Percentiles rank a stretch among this genome's conserved stretches.
These are phyloP conservation scores for Globisporangium polare DNA, from an alignment of 352 stramenopile species.

Conservation along the genomic window DNA sequence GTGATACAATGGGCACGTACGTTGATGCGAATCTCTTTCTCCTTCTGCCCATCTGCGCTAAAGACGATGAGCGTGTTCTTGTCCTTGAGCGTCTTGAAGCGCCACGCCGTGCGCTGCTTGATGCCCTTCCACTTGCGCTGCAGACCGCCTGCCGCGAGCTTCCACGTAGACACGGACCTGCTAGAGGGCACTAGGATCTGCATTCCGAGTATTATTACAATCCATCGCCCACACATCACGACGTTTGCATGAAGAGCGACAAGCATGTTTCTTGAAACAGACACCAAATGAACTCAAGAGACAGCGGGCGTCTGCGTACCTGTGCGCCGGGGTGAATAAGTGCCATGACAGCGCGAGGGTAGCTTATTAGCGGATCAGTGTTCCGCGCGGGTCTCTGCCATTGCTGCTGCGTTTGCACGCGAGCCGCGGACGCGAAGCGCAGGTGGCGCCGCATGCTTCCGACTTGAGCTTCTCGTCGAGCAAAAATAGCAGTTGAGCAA, in stretches of 20 bases:
- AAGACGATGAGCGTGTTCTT: conserved; percentile 70
- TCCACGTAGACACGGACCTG: conserved; percentile 58
- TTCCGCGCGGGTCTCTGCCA: neutral
- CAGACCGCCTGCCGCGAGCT: conserved; percentile 64
- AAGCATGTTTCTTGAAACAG: neutral
- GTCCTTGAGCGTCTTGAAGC: conserved; percentile 79
- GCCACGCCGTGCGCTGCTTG: conserved; percentile 80
- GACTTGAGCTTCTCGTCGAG: neutral
- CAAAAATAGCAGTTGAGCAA: neutral
- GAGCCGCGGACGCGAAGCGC: neutral
- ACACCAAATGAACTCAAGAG: neutral
- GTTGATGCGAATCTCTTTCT: conserved; percentile 60
- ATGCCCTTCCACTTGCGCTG: conserved; percentile 80
- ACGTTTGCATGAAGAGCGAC: neutral
- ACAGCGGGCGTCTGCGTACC: neutral
- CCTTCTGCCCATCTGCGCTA: conserved; percentile 62
- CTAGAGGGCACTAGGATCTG: conserved; percentile 3
- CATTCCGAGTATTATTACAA: neutral
- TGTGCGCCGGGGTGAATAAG: neutral
- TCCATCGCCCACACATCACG: neutral
- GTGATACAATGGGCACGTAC: conserved; percentile 4
- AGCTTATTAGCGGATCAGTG: neutral
- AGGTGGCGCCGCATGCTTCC: conserved; percentile 8
- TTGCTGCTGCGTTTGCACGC: neutral
- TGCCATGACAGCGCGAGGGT: neutral